Evolutionary conservation across 2,329 filamentous ascomycete genomes (phyloP), one percentile per base, ranked within the genome.

Genomic region (Daldinia sp.): DNA sequence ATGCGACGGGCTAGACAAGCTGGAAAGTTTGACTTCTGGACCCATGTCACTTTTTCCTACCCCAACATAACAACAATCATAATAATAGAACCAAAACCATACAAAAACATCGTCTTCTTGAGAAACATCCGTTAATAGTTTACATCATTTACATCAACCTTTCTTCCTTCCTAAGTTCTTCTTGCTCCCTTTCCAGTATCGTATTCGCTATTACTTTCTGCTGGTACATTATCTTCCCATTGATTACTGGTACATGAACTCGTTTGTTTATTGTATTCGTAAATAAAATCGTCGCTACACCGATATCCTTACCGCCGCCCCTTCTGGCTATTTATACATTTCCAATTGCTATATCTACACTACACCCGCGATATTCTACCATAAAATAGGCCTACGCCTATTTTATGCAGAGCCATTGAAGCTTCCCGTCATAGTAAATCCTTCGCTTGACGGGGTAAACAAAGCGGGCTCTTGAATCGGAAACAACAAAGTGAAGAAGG

Each of bases 21-120:
- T 27, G n/a, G 29, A 35, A 35, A n/a, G 37, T 43, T 35, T 51
- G 61, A 55, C 62, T 37, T 10, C 15, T 7, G 34, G 7, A 4
- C 19, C 19, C 30, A 41, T 51, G 47, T 25, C 43, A 57, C 57
- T 45, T 61, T 45, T 61, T 57, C 50, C 34, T 62, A 60, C 65
- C 66, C 63, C 69, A 72, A 67, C 60, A 72, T 70, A 73, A 72
- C 60, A 74, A 74, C 67, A 73, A 72, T 62, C 69, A 72, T 61
- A 68, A 67, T 67, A 68, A 71, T 66, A 63, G 50, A n/a, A 41
- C 35, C 17, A 17, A 66, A 55, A 52, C 63, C 66, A 69, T 71
- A 74, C 68, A 74, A 74, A 73, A 72, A 72, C 71, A 73, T 65
- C 70, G 50, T 70, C 70, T 63, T 63, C 68, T 66, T 64, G 49